Base-by-base conservation (phyloP, 345 rosid species). In the Microthlaspi erraticum region DNA sequence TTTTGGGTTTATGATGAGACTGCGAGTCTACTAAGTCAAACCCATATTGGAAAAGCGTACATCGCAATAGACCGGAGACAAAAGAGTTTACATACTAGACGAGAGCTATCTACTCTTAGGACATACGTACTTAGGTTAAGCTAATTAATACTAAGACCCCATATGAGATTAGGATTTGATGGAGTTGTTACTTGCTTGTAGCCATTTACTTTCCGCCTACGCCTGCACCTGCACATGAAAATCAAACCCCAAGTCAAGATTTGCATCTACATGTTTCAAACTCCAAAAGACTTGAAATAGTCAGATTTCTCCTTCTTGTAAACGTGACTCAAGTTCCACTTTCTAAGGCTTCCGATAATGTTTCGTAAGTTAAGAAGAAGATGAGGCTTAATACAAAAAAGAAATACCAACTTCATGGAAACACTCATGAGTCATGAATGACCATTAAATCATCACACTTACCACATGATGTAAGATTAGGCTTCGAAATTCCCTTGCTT, bases 211-310 rank as follows among this genome's bases (percentile, higher is more conserved):
- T 63, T 17, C 32, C 32, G 2, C 55, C 42, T 11, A 13, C 29
- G 0, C n/a, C n/a, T n/a, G n/a, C 23, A 20, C 10, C 68, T 46
- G 50, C 26, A 51, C 60, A 60, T 39, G 71, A 53, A 51, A 53
- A 61, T 7, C 16, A 44, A 61, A 66, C 61, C n/a, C 23, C 39
- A 66, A 18, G 26, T 37, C 50, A 66, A 51, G 50, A 16, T 66
- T 46, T 11, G 51, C 31, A 51, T 7, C n/a, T 8, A 34, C 23
- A 64, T 20, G 8, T 38, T 50, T 50, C 16, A 38, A 51, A 26
- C 16, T 50, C 42, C 19, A 33, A 17, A 50, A 38, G 59, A 38
- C 49, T n/a, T 51, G 26, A 65, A 36, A 14, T 14, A 37, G 26
- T 51, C 49, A n/a, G 70, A 38, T 19, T 49, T 36, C 31, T 46